phyloP scores from a whole-genome alignment of 768 basidiomycete species.

The Pleurotus tuber-regium region DNA sequence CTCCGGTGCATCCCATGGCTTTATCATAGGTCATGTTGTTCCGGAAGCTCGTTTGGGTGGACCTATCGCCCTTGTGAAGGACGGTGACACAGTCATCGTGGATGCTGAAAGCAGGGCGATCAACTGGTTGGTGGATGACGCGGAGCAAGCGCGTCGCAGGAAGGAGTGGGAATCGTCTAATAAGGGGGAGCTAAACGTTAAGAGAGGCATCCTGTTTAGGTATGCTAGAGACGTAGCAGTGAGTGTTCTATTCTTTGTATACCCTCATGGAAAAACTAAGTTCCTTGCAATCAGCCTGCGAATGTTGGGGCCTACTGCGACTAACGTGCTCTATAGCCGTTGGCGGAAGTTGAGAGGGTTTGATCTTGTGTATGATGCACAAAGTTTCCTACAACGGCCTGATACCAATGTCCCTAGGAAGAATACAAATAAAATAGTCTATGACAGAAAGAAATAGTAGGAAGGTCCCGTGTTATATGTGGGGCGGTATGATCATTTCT shows the following conservation, averaged over 20 bases:
- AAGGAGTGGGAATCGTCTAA: constrained; percentile 70
- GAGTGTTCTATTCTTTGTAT: constrained; percentile 31
- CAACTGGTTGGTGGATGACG: constrained; percentile 70
- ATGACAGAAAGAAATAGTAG: too few relatives aligned
- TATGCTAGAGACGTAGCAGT: constrained; percentile 88
- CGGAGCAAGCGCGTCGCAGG: constrained; percentile 57
- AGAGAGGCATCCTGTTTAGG: constrained; percentile 70
- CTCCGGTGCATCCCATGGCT: constrained; percentile 69
- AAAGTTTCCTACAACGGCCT: too few relatives aligned
- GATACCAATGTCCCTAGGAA: not conserved
- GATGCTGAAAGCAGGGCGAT: constrained; percentile 66
- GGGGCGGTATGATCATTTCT: constrained; percentile 16
- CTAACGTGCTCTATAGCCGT: constrained; percentile 30
- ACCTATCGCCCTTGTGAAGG: constrained; percentile 83
- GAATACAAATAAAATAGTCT: not conserved
- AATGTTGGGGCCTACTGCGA: constrained; percentile 83
- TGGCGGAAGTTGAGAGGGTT: too few relatives aligned
- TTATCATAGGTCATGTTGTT: constrained; percentile 56
- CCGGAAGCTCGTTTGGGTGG: constrained; percentile 75
- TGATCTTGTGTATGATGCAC: too few relatives aligned
- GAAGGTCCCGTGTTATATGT: too few relatives aligned
- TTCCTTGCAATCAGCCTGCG: constrained; percentile 54
- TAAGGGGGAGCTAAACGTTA: constrained; percentile 62
- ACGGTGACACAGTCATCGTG: constrained; percentile 78
- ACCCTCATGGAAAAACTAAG: constrained; percentile 4